Conservation (phyloP, 2,329 filamentous ascomycete genomes). For the Paecilomyces sp. region DNA sequence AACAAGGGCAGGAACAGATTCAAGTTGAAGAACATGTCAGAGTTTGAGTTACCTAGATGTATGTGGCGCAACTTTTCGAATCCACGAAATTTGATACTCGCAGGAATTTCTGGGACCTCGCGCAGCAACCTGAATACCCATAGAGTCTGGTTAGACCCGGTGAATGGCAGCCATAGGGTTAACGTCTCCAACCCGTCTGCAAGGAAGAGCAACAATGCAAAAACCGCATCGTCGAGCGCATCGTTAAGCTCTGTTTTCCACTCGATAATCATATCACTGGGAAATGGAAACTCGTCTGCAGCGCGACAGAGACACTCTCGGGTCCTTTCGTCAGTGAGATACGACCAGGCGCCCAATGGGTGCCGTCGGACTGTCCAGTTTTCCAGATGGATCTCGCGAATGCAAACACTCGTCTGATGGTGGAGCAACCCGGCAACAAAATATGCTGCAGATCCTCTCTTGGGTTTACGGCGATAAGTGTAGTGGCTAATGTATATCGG, state of each 20-base stretch:
- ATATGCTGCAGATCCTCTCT: background rate
- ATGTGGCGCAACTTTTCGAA: background rate
- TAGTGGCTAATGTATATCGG: background rate
- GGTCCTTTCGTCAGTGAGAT: background rate
- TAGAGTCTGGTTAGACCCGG: background rate
- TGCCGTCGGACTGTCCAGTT: background rate
- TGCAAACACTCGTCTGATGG: background rate
- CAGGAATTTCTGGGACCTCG: background rate
- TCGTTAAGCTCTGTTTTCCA: background rate
- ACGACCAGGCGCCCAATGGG: background rate
- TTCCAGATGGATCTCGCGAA: background rate
- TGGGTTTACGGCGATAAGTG: background rate
- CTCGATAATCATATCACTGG: background rate
- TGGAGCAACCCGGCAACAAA: background rate
- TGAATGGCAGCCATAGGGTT: background rate
- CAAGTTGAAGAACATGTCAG: background rate
- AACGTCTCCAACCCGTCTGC: background rate
- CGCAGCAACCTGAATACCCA: background rate
- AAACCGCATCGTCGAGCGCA: background rate
- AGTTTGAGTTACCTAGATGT: background rate
- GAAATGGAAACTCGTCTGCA: background rate
- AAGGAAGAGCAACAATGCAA: background rate
- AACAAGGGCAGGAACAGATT: background rate
- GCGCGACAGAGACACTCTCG: background rate
- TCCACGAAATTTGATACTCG: background rate